A percentile compares a stretch with the other conserved stretches of the same genome.
Conservation (phyloP, 2,329 filamentous ascomycete genomes). For the Emergomyces orientalis region DNA sequence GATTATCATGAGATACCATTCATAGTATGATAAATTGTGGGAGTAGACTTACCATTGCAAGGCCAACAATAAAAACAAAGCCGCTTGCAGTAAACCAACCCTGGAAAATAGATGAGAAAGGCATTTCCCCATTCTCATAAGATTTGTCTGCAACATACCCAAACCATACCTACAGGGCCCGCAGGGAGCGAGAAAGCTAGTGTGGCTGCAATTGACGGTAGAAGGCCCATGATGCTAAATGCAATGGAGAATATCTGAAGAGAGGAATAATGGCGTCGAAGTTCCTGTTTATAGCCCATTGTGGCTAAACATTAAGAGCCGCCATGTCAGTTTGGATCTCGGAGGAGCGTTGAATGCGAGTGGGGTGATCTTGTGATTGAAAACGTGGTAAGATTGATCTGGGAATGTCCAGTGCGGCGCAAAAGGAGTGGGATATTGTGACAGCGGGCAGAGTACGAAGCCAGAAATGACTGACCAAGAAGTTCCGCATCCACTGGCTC, state of each 20-base stretch:
- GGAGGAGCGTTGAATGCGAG: too few relatives aligned
- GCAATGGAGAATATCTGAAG: slow-evolving; percentile 54
- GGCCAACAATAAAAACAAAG: slow-evolving; percentile 51
- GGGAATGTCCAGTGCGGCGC: too few relatives aligned
- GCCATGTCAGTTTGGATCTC: not conserved
- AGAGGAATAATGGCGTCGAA: slow-evolving; percentile 52
- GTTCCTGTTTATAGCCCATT: slow-evolving; percentile 50
- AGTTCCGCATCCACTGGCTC: slow-evolving; percentile 21
- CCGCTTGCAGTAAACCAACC: slow-evolving; percentile 50
- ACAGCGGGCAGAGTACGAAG: not conserved
- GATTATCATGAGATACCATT: not conserved
- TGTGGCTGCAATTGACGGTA: slow-evolving; percentile 53
- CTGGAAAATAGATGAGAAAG: slow-evolving; percentile 19
- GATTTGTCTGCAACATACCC: slow-evolving; percentile 31
- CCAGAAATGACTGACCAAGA: slow-evolving; percentile 17
- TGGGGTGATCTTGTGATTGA: too few relatives aligned
- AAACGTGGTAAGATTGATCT: too few relatives aligned
- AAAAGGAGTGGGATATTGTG: too few relatives aligned
- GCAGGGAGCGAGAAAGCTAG: slow-evolving; percentile 51
- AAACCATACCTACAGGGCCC: slow-evolving; percentile 53
- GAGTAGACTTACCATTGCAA: slow-evolving; percentile 45
- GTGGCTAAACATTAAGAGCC: slow-evolving; percentile 19
- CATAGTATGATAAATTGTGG: slow-evolving; percentile 10
- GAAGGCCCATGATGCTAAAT: slow-evolving; percentile 52
- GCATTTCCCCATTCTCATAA: not conserved